Evolutionary conservation across 1,139 yeast genomes (phyloP), one percentile per base, ranked within the genome.

Genomic region (Casaregolazyma suthepensis): DNA sequence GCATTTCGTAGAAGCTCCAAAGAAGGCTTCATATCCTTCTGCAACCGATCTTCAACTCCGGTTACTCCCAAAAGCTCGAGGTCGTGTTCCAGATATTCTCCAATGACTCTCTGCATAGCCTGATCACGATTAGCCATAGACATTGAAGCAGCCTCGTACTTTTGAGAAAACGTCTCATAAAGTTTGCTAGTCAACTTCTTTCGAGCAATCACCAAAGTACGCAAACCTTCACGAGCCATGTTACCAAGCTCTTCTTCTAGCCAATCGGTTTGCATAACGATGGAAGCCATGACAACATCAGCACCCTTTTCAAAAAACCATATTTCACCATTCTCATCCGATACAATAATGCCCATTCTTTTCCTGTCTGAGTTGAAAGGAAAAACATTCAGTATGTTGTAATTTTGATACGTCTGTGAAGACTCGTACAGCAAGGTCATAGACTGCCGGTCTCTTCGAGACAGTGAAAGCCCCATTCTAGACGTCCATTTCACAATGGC

Each of bases 161-260:
- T 81, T 22, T 74, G 72, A 48, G 77, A 77, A 66, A 94, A 94
- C 15, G 78, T 80, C 31, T 81, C 81, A 63, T 81, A 88, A 1
- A 76, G 61, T 51, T 78, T 77, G 12, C 68, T 63, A 12, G 78
- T 74, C 48, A 94, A 70, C 61, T 77, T 82, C 69, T 89, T 90
- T 54, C 96, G 78, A 20, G 93, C 98, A 61, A 94, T 82, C 1
- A 94, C 99, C 62, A 94, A 77, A 0, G 99, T 94, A 66, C 99
- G 81, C 58, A 94, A 76, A 10, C 99, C 99, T 71, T 94, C 99
- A 59, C 99, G 81, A 1, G 99, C 99, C 97, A 94, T 90, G 64
- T 94, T 94, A 19, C 91, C 85, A 0, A 96, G 88, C 70, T 94
- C 99, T 71, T 94, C 99, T 55, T 94, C 99, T 18, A 94, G 73